phyloP scores from a whole-genome alignment of 1,284 basidiomycete genomes.

The Trametes pubescens region DNA sequence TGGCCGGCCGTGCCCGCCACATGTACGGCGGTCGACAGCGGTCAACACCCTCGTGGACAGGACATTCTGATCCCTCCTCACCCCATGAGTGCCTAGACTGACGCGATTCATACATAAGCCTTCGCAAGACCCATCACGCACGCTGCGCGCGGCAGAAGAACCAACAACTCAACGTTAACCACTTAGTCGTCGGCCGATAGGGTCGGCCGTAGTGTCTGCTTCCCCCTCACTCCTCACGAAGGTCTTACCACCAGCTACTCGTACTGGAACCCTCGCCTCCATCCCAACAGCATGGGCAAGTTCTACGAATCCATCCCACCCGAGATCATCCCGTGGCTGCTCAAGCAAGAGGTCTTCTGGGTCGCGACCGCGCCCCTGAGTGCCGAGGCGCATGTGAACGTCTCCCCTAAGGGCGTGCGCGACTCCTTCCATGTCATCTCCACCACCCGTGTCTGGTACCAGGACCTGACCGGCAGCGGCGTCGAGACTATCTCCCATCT shows the following conservation, averaged over 20 bases:
- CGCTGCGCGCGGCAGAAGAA: not conserved
- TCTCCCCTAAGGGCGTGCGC: conserved; percentile 62
- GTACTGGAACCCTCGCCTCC: not conserved
- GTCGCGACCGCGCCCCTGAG: conserved; percentile 64
- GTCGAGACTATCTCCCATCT: conserved; percentile 64
- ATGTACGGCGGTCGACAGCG: too few relatives aligned
- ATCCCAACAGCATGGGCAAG: conserved; percentile 50
- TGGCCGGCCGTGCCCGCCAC: too few relatives aligned
- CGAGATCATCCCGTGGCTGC: conserved; percentile 56
- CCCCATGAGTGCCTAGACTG: too few relatives aligned
- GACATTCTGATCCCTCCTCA: too few relatives aligned
- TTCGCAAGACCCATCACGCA: not conserved
- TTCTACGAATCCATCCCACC: conserved; percentile 59
- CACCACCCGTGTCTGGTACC: conserved; percentile 61
- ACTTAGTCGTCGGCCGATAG: not conserved
- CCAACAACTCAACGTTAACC: not conserved
- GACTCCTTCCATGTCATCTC: conserved; percentile 60
- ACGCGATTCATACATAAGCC: too few relatives aligned
- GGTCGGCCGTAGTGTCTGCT: not conserved
- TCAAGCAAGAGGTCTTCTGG: conserved; percentile 62
- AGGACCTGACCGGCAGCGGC: conserved; percentile 66
- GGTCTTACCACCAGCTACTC: not conserved
- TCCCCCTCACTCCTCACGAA: not conserved
- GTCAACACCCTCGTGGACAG: too few relatives aligned
- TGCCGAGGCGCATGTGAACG: conserved; percentile 59